A percentile compares a stretch with the other conserved stretches of the same genome.
Conservation (phyloP, 371 early-diverging fungal species). For the Apophysomyces variabilis region DNA sequence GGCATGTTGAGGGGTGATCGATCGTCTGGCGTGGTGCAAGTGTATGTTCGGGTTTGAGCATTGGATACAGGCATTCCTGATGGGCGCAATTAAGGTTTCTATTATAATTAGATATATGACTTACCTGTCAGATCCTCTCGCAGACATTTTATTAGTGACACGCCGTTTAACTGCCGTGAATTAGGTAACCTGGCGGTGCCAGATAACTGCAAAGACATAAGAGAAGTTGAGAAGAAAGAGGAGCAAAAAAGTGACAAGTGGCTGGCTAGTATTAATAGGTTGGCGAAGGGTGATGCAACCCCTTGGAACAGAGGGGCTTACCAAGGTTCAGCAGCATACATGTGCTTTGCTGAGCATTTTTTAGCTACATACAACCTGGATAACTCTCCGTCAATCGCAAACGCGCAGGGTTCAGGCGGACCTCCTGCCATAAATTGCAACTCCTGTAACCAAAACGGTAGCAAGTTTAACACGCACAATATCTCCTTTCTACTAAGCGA, state of each 20-base stretch:
- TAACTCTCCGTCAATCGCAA: conserved; percentile 3
- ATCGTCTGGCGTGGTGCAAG: neutral
- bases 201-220: neutral
- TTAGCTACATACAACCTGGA: neutral
- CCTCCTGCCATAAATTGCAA: conserved; percentile 6
- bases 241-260: neutral
- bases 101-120: neutral
- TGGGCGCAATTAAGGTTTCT: neutral
- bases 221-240: neutral
- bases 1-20: neutral
- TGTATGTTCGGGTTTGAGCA: neutral
- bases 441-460: neutral
- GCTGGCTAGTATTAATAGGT: conserved; percentile 5
- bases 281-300: neutral
- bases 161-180: conserved; percentile 16
- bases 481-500: neutral
- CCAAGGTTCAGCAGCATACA: conserved; percentile 1
- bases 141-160: conserved; percentile 14
- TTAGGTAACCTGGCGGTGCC: conserved; percentile 11
- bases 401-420: conserved; percentile 9
- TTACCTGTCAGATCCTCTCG: conserved; percentile 15
- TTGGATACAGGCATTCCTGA: neutral
- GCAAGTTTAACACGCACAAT: conserved; percentile 5
- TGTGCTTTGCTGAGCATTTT: neutral
- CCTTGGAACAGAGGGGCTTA: neutral